Base-by-base conservation (phyloP, 1,284 basidiomycete genomes). In the Mrakiaceae sp. region DNA sequence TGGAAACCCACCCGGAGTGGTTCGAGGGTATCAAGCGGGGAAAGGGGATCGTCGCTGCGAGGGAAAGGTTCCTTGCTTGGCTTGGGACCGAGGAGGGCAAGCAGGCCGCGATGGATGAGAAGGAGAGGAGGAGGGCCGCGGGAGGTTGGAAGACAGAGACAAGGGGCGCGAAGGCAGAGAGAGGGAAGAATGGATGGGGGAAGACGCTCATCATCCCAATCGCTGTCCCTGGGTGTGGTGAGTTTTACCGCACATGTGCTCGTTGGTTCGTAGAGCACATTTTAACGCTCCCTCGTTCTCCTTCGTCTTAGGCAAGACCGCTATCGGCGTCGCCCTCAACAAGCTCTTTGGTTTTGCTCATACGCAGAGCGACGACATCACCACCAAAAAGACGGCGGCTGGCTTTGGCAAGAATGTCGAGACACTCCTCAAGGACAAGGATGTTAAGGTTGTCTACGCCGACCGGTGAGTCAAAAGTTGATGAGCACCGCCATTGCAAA, bases 281-380 rank as follows among this genome's bases (percentile, higher is more conserved):
- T 44, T 57, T 56, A 5, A 9, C 39, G n/a, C 42, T 8, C 42
- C 14, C 10, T 8, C 42, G 40, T 16, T 12, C 43, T 27, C 27
- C 27, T 27, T 27, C 27, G 27, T 27, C 27, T n/a, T 47, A 91
- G 89, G 90, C 44, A 98, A 98, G 80, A 98, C 96, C 0, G 78
- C 87, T 0, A 79, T 98, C 9, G 82, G 88, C 0, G 78, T 96
- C 4, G 91, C 92, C 0, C 81, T 98, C 2, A 69, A 79, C 1
- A 79, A 86, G 64, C 79, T 98, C 0, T 96, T 93, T 70, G 82
- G 81, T 0, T 93, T 90, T 67, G 88, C 80, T 0, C 93, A 98
- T 72, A 90, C 87, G 0, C 95, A 98, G 74, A 91, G 87, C 71
- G 96, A 99, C 75, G 90, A 98, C 71, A 82, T 97, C 4, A 79